phyloP scores from a whole-genome alignment of 2,329 filamentous ascomycete species.

The Stachybotrys chlorohalonatus region DNA sequence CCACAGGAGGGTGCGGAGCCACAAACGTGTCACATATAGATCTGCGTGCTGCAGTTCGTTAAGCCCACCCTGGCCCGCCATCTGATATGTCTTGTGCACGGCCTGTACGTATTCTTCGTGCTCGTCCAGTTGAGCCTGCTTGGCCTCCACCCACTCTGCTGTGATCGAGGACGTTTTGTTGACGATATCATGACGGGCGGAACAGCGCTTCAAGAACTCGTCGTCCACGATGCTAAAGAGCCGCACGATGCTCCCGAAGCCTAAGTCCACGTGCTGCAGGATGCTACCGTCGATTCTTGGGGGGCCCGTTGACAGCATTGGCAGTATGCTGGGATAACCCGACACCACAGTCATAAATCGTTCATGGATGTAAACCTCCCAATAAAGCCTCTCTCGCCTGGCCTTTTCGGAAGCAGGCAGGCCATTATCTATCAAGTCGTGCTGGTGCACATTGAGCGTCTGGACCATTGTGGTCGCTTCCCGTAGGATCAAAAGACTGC shows the following conservation, averaged over 20 bases:
- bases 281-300: constrained; percentile 22
- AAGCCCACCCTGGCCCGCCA: constrained; percentile 13
- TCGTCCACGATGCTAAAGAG: constrained; percentile 29
- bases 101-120: constrained; percentile 10
- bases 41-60: constrained; percentile 31
- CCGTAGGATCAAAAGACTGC: constrained; percentile 37
- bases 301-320: constrained; percentile 19
- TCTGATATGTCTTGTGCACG: neutral
- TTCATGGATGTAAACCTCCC: constrained; percentile 48
- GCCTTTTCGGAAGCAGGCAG: neutral
- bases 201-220: constrained; percentile 25
- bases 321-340: constrained; percentile 29
- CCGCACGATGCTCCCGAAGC: constrained; percentile 26
- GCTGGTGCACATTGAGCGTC: constrained; percentile 31
- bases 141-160: neutral
- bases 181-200: neutral
- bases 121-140: neutral
- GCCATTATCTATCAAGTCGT: constrained; percentile 14
- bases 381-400: constrained; percentile 37
- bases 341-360: constrained; percentile 44
- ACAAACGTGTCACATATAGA: constrained; percentile 29
- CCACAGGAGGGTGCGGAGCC: constrained; percentile 32
- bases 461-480: constrained; percentile 36
- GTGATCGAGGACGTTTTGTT: constrained; percentile 12
- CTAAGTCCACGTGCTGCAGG: constrained; percentile 23